Evolutionary conservation across 768 basidiomycete genomes (phyloP).

Genomic region (Neoboletus magnificus): DNA sequence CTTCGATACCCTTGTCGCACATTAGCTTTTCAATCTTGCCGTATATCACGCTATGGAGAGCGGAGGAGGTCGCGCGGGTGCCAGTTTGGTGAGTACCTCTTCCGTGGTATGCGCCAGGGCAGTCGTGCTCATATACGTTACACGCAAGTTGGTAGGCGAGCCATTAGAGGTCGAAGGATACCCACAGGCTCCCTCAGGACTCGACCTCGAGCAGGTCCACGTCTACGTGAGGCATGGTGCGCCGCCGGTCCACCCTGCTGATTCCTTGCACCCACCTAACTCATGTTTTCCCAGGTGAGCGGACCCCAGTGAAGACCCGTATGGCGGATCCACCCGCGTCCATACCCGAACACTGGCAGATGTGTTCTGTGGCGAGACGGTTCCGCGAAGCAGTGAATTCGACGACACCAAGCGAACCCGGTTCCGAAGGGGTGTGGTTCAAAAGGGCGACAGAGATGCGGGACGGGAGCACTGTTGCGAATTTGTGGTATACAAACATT

Average conservation of each 20-base stretch:
- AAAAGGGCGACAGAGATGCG: conserved; percentile 52
- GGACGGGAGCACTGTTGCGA: conserved; percentile 52
- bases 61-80: neutral
- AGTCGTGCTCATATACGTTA: neutral
- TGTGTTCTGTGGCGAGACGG: conserved; percentile 55
- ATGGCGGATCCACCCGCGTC: conserved; percentile 59
- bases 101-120: neutral
- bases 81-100: conserved; percentile 11
- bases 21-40: neutral
- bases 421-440: conserved; percentile 33
- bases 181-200: conserved; percentile 50
- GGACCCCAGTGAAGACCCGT: conserved; percentile 70
- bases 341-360: conserved; percentile 65
- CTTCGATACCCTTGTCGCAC: neutral
- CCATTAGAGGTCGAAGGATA: conserved; percentile 61
- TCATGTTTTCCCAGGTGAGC: conserved; percentile 51
- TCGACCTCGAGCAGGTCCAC: conserved; percentile 69
- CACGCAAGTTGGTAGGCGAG: conserved; percentile 34
- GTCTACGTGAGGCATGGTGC: conserved; percentile 72
- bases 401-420: conserved; percentile 10
- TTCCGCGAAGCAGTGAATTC: conserved; percentile 45
- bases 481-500: conserved; percentile 54
- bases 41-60: neutral
- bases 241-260: conserved; percentile 17
- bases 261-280: neutral